Percentiles rank a stretch among this genome's conserved stretches.
phyloP scores from a whole-genome alignment of 2,329 filamentous ascomycete genomes.

The Cordyceps pruinosa region DNA sequence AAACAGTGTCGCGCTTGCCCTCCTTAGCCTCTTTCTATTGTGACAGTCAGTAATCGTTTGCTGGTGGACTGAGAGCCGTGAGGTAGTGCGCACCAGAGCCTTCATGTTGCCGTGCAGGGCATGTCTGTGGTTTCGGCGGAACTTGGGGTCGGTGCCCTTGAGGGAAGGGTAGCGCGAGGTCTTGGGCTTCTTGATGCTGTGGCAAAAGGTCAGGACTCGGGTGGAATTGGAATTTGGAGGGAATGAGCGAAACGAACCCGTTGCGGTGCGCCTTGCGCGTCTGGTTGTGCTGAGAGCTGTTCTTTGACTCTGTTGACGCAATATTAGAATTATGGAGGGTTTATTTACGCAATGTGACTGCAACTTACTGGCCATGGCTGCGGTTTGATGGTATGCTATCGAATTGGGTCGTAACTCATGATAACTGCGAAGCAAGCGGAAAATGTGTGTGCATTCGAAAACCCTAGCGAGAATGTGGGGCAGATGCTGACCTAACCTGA shows the following conservation, averaged over 20 bases:
- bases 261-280: slow-evolving; percentile 98
- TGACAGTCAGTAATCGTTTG: slow-evolving; percentile 25
- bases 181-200: slow-evolving; percentile 99
- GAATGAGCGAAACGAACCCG: slow-evolving; percentile 60
- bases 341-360: background rate
- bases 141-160: slow-evolving; percentile 98
- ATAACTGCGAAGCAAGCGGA: slow-evolving; percentile 21
- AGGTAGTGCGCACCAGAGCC: slow-evolving; percentile 69
- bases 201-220: slow-evolving; percentile 5
- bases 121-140: slow-evolving; percentile 99
- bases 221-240: slow-evolving; percentile 17
- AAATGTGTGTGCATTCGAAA: slow-evolving; percentile 15
- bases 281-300: slow-evolving; percentile 99
- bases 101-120: slow-evolving; percentile 98
- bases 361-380: slow-evolving; percentile 37
- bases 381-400: slow-evolving; percentile 20
- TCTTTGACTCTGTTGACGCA: slow-evolving; percentile 79
- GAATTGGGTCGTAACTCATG: slow-evolving; percentile 10
- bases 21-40: slow-evolving; percentile 91
- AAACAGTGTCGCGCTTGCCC: slow-evolving; percentile 86
- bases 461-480: slow-evolving; percentile 19
- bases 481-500: slow-evolving; percentile 22
- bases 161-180: slow-evolving; percentile 97
- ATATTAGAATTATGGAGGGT: background rate
- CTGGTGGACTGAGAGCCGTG: slow-evolving; percentile 29